phyloP scores from a whole-genome alignment of 2,329 filamentous ascomycete species.

The Phialemoniopsis sp. region DNA sequence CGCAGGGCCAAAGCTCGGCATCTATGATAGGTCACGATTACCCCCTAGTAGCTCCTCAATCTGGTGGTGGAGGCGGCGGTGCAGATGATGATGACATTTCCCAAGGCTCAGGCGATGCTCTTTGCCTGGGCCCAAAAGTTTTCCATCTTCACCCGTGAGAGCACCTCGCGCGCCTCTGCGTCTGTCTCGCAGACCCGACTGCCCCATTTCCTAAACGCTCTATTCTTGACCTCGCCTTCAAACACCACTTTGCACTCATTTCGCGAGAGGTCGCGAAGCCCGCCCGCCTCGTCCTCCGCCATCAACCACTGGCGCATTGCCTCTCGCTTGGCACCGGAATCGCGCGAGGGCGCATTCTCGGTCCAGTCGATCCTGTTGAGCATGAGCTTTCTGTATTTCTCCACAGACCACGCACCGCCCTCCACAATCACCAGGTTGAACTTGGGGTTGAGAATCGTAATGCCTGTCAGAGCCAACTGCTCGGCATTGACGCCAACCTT shows the following conservation, averaged over 20 bases:
- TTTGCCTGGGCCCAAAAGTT: constrained; percentile 93
- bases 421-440: constrained; percentile 90
- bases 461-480: constrained; percentile 78
- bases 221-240: constrained; percentile 80
- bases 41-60: too few relatives aligned
- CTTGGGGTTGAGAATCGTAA: constrained; percentile 87
- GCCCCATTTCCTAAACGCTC: constrained; percentile 82
- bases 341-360: constrained; percentile 71
- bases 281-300: constrained; percentile 72
- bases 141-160: constrained; percentile 83
- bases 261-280: constrained; percentile 72
- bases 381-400: constrained; percentile 89
- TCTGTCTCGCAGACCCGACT: constrained; percentile 93
- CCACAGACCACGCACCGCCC: constrained; percentile 78
- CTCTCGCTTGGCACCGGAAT: constrained; percentile 56
- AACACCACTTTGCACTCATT: constrained; percentile 86
- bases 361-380: constrained; percentile 92
- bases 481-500: constrained; percentile 92
- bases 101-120: constrained; percentile 28
- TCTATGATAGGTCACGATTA: too few relatives aligned
- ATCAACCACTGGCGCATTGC: constrained; percentile 71
- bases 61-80: too few relatives aligned
- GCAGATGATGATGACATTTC: too few relatives aligned
- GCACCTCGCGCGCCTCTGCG: constrained; percentile 75
- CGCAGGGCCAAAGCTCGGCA: too few relatives aligned